Conservation (phyloP, 2,329 filamentous ascomycete genomes). For the Aphanoascus verrucosus region DNA sequence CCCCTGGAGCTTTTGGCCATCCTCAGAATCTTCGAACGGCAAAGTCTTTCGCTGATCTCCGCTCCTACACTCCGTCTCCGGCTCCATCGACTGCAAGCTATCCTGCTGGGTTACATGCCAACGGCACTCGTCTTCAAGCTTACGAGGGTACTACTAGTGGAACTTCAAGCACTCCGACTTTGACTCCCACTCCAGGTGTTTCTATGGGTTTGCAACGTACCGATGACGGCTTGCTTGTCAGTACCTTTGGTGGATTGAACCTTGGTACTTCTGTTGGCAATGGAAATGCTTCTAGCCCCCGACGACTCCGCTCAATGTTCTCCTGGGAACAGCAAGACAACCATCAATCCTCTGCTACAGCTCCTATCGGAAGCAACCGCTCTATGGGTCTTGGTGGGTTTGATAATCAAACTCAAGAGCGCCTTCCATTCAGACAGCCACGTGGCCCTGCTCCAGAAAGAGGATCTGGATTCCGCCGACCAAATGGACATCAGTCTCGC, state of each 20-base stretch:
- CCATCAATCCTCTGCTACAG: conserved; percentile 36
- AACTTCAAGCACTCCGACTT: conserved; percentile 54
- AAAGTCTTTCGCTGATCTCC: conserved; percentile 92
- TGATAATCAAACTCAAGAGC: conserved; percentile 44
- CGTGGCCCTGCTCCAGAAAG: conserved; percentile 52
- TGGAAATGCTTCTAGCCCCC: conserved; percentile 45
- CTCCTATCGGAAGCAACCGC: conserved; percentile 54
- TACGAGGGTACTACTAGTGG: conserved; percentile 48
- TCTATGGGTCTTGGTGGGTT: conserved; percentile 48
- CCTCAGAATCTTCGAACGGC: conserved; percentile 76
- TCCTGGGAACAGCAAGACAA: conserved; percentile 48
- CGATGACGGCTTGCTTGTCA: conserved; percentile 51
- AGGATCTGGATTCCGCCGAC: conserved; percentile 47
- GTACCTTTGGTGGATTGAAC: conserved; percentile 51
- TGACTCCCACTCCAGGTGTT: conserved; percentile 49
- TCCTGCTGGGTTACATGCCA: conserved; percentile 54
- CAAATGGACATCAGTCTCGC: conserved; percentile 52
- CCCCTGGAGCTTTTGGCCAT: conserved; percentile 55
- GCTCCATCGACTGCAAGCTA: conserved; percentile 84
- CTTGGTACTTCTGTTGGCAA: conserved; percentile 41
- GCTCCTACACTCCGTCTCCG: conserved; percentile 89
- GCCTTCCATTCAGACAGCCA: conserved; percentile 50
- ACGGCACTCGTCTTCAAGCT: conserved; percentile 49
- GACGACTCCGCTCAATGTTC: conserved; percentile 49
- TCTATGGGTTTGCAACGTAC: conserved; percentile 38